These are phyloP conservation scores for Saccharomyces kudriavzevii DNA, from an alignment of 805 yeast species.

Conservation along the genomic window DNA sequence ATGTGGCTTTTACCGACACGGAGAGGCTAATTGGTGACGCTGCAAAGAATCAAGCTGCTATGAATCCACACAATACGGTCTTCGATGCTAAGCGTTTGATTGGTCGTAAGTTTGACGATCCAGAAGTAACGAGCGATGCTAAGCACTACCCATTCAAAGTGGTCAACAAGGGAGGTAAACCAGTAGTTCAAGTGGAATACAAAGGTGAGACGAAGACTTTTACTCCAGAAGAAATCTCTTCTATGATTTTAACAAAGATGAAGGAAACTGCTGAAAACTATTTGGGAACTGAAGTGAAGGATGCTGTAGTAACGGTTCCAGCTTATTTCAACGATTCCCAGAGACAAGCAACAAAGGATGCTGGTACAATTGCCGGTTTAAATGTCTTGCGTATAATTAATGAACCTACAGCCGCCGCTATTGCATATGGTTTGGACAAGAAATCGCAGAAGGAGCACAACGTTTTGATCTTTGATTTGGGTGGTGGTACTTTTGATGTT, in stretches of 20 bases:
- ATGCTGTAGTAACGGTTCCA: slow-evolving; percentile 93
- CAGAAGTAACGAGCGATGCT: slow-evolving; percentile 68
- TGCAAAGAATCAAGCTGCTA: slow-evolving; percentile 95
- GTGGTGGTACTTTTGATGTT: slow-evolving; percentile 98
- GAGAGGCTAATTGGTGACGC: slow-evolving; percentile 95
- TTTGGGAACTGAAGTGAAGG: slow-evolving; percentile 72
- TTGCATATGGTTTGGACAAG: slow-evolving; percentile 89
- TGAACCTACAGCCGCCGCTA: slow-evolving; percentile 97
- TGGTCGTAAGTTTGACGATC: slow-evolving; percentile 78
- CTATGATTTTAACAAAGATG: slow-evolving; percentile 87
- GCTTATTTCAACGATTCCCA: slow-evolving; percentile 97
- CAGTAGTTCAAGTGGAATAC: slow-evolving; percentile 73
- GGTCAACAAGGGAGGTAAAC: slow-evolving; percentile 63
- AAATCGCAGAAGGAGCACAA: slow-evolving; percentile 71
- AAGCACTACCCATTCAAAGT: slow-evolving; percentile 85
- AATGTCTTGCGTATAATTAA: slow-evolving; percentile 90
- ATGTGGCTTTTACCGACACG: slow-evolving; percentile 86
- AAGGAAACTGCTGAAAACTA: slow-evolving; percentile 85
- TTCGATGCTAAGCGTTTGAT: slow-evolving; percentile 89
- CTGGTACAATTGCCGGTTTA: slow-evolving; percentile 93
- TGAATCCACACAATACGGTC: slow-evolving; percentile 85
- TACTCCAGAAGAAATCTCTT: slow-evolving; percentile 91
- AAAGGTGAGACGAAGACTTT: slow-evolving; percentile 79
- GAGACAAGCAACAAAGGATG: slow-evolving; percentile 97
- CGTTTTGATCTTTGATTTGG: slow-evolving; percentile 86